Conservation (phyloP, 78 protist genomes). For the Fonticula alba region DNA sequence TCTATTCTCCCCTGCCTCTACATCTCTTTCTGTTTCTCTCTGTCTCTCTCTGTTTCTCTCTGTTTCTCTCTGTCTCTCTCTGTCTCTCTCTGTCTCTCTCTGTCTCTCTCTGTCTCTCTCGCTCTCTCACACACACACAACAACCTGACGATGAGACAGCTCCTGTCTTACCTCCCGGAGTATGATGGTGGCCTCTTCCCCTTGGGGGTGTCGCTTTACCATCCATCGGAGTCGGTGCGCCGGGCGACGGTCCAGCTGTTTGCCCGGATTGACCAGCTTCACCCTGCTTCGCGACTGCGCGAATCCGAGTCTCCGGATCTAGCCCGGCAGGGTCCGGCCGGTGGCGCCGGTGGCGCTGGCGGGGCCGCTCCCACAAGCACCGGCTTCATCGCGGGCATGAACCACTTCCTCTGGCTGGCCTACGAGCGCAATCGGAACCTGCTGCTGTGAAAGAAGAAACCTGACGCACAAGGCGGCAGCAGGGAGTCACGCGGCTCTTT, state of each 20-base stretch:
- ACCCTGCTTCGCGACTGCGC: conserved; percentile 12
- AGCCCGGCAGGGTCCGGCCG: too few species aligned
- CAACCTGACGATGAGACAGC: conserved; percentile 1
- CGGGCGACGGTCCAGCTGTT: conserved; percentile 34
- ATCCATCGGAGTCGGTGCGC: conserved; percentile 33
- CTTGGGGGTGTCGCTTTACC: conserved; percentile 45
- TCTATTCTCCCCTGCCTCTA: neutral
- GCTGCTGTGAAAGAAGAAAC: too few species aligned
- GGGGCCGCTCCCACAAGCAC: neutral
- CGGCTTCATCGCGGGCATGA: conserved; percentile 7
- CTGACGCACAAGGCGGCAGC: too few species aligned
- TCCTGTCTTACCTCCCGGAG: conserved; percentile 49
- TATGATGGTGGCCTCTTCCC: conserved; percentile 56
- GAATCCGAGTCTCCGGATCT: too few species aligned
- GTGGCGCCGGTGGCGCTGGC: too few species aligned
- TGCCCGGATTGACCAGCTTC: conserved; percentile 27
- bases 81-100: too few species aligned
- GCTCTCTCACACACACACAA: too few species aligned
- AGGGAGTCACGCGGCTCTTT: too few species aligned
- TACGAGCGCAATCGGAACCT: conserved; percentile 10
- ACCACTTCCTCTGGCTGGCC: conserved; percentile 14
- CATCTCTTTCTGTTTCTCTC: neutral
- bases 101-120: neutral
- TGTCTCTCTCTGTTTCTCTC: neutral
- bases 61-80: neutral